Evolutionary conservation across 768 basidiomycete genomes (phyloP), one percentile per base, ranked within the genome.

Genomic region (Pulveroboletus ravenelii): DNA sequence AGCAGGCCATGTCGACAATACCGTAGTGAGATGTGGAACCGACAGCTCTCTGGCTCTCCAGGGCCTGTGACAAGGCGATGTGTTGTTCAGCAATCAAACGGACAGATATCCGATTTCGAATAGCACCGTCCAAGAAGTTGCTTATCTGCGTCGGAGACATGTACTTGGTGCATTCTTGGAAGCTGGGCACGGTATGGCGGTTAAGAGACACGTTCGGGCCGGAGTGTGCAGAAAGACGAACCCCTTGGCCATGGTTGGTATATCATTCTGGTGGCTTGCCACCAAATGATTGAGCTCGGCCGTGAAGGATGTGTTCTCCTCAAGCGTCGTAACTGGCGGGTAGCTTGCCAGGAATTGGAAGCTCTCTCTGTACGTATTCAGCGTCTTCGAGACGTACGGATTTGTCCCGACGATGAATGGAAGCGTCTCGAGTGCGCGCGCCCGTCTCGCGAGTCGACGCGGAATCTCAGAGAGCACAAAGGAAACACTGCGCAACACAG

Each of bases 171-270:
- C 85, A 89, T 70, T 94, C 93, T 59, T 91, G 89, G 63, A 94
- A 93, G 43, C 92, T 89, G 32, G 25, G 15, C 13, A 25, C 20
- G 42, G 45, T 31, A 45, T 8, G 2, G 45, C 4, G n/a, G 36
- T 57, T 10, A 42, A 29, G 32, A 41, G 12, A 27, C 35, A n/a
- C 10, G n/a, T 1, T 13, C n/a, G 29, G 10, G 41, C 36, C 37
- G 27, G n/a, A 18, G 52, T 38, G 29, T 52, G 23, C 25, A 45
- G n/a, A 48, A 54, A 32, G 53, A 65, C 65, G 45, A 55, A 85
- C 89, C 92, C 92, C 70, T 91, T 92, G 3, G 92, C 91, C 79
- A 94, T 80, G 13, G 85, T 87, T 1, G 91, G 91, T 44, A 94
- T 89, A 64, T 94, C 93, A 67, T 93, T 86, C 1, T 86, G 78